Percentiles rank a stretch among this genome's conserved stretches.
Evolutionary conservation across 106 monocot species (phyloP).

Genomic region (Dactylorhiza incarnata): DNA sequence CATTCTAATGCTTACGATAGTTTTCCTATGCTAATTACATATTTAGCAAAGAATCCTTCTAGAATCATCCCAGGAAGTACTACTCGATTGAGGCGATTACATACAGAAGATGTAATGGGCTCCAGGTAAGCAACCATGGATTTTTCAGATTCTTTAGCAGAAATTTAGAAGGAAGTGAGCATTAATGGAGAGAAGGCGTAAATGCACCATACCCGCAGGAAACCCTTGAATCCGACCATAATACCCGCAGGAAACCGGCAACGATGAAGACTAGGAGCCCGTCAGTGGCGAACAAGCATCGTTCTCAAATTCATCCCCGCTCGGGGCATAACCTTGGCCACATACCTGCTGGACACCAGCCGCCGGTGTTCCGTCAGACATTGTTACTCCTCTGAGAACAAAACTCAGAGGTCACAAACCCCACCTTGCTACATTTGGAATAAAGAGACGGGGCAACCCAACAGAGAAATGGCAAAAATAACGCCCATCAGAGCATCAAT

Average conservation of each 20-base stretch:
- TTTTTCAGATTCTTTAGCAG: background rate
- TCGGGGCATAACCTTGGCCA: constrained; percentile 10
- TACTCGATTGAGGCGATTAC: too few species aligned
- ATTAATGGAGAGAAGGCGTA: background rate
- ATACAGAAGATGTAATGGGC: background rate
- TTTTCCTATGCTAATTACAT: too few species aligned
- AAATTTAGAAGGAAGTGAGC: background rate
- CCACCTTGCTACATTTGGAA: too few species aligned
- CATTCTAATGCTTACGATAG: too few species aligned
- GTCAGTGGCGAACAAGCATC: constrained; percentile 10
- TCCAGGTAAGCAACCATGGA: background rate
- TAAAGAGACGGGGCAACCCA: background rate
- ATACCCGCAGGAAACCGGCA: constrained; percentile 12
- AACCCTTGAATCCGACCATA: constrained; percentile 19
- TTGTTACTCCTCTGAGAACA: background rate
- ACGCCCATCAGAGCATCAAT: background rate
- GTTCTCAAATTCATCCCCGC: constrained; percentile 14
- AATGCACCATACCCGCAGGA: background rate
- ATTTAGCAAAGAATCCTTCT: too few species aligned
- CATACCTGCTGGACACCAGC: constrained; percentile 14
- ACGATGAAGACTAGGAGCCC: background rate
- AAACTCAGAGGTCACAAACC: background rate
- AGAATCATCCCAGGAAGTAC: too few species aligned
- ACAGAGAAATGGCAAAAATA: background rate
- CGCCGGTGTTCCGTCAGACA: constrained; percentile 18